Conservation (phyloP, 805 yeast species). For the Suhomyces tanzawaensis region DNA sequence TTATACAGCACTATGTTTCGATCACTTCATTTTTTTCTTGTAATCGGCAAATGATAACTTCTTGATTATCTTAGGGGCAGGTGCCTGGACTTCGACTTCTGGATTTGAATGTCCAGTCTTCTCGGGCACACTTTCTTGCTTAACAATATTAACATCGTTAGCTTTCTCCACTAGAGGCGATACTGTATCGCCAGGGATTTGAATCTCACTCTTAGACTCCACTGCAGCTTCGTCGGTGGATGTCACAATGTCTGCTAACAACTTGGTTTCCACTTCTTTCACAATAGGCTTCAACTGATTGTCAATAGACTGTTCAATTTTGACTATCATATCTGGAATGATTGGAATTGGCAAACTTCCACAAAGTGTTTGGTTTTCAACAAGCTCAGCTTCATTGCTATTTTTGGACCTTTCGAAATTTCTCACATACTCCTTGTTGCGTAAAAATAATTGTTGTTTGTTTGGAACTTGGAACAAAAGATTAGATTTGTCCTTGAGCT, state of each 20-base stretch:
- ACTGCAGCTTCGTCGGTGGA: background rate
- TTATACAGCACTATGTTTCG: too few relatives aligned
- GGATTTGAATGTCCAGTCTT: background rate
- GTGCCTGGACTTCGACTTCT: background rate
- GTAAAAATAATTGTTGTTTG: conserved; percentile 22
- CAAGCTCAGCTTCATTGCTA: background rate
- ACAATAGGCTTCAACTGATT: conserved; percentile 24
- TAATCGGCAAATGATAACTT: conserved; percentile 76
- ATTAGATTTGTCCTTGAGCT: background rate
- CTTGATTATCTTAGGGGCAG: conserved; percentile 31
- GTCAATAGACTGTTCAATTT: conserved; percentile 20
- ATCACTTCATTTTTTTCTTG: conserved; percentile 51
- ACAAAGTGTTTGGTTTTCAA: background rate
- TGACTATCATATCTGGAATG: conserved; percentile 22
- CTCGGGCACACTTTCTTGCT: background rate
- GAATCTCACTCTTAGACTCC: conserved; percentile 1
- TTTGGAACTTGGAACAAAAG: conserved; percentile 22
- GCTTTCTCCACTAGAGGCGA: conserved; percentile 3
- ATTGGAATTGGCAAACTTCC: conserved; percentile 20
- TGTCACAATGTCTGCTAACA: conserved; percentile 3
- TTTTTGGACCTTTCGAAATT: background rate
- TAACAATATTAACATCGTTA: background rate
- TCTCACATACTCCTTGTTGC: conserved; percentile 14
- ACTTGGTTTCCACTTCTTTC: conserved; percentile 14
- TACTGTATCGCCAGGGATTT: background rate